Evolutionary conservation across 345 rosid species (phyloP), one percentile per base, ranked within the genome.

Genomic region (Camelina sativa): DNA sequence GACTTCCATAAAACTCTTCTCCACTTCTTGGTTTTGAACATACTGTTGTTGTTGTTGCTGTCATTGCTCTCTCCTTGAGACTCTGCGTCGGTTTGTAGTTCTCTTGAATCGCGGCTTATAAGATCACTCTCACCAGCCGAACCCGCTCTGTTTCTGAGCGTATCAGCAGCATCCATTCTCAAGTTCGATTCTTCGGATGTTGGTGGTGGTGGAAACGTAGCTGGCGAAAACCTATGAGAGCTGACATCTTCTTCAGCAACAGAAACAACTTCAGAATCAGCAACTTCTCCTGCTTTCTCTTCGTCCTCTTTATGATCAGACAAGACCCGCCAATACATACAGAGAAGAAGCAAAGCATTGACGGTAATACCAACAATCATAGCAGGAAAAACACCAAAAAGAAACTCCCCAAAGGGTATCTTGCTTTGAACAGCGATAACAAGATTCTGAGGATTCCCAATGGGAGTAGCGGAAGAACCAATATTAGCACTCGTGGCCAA

Each of bases 381-480:
- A 0, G 94, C 88, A 2, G 96, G 93, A 22, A 88, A 72, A 65
- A 93, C 57, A 1, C 96, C 93, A 10, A 68, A 17, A 28, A 91
- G 74, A 80, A 93, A 93, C 16, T 52, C 66, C 62, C 87, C 86
- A 23, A 89, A 93, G 1, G 92, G 60, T 64, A 89, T 87, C 77
- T 71, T 76, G 69, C 93, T 88, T 66, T 85, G 86, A 56, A 93
- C 83, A 1, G 96, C 96, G 11, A 91, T 89, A 16, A 91, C 89
- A 67, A 93, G 82, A 72, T 91, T 91, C 63, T 93, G 97, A 4
- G 96, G 97, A 51, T 94, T 94, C 30, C 98, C 96, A 67, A 91
- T 94, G 0, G 96, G 93, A 73, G 97, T 91, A 2, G 90, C 91
- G 0, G 98, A 76, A 4, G 97, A 94, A 1, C 98, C 97, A 0